Evolutionary conservation across 192 early-diverging fungal genomes (phyloP), one percentile per base, ranked within the genome.

Genomic region (Mortierella alpina): DNA sequence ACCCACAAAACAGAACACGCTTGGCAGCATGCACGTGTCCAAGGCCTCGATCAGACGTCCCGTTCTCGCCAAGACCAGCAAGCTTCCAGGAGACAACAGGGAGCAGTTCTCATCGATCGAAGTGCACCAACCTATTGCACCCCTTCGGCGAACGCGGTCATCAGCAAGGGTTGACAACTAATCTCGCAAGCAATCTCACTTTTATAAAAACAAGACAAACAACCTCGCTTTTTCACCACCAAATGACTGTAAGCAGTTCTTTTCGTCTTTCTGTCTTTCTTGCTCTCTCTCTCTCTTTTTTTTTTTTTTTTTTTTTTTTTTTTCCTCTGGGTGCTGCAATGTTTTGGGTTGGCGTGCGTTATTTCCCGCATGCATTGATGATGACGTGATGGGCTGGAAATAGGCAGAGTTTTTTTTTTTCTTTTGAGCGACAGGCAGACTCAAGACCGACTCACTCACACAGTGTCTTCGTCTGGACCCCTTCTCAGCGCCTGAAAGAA

Each of bases 91-190:
- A 51, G 22, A 45, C 23, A 50, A n/a, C 20, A 22, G 54, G 54
- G 7, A 61, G 40, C 42, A 61, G 59, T 46, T 55, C 23, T 9
- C 23, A 15, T 20, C 11, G 22, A 20, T 31, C 22, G 49, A 23
- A 7, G 51, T 12, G 14, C 22, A 12, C 6, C 23, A 20, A 18
- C 11, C 51, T 41, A 31, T 52, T 15, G 46, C 51, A 54, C 59
- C 52, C n/a, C 58, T 58, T 41, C 68, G 68, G n/a, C 68, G 68
- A 7, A 61, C 59, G 17, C 58, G 68, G 58, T 64, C 62, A 48
- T 17, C 61, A 60, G 40, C 58, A 52, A 42, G 23, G 15, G 66
- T 39, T 44, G 22, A 51, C 17, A 7, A 23, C 41, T 60, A 45
- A 40, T 18, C 7, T 31, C 31, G 31, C 31, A 31, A 31, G 31